Base-by-base conservation (phyloP, 1,139 yeast genomes). In the Pichia sp. region DNA sequence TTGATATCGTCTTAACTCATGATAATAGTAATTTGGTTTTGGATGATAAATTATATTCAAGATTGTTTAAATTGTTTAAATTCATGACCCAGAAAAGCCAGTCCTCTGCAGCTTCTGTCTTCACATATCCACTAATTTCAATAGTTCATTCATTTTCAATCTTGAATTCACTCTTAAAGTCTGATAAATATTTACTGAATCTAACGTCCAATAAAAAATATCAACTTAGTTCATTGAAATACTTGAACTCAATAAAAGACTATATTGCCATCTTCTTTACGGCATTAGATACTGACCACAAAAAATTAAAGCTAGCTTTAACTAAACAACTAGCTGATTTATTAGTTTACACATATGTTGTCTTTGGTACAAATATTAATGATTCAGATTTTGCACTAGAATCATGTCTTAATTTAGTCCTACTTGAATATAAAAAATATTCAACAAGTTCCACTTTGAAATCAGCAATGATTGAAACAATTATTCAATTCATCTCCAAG, bases 321-420 rank as follows among this genome's bases (percentile, higher is more conserved):
- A 53, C 67, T 1, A 64, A 59, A 43, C 59, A 61, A 39, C 30
- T 64, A 9, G 49, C 66, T 0, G 67, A 63, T 47, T 46, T 65
- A 36, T 48, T 65, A 8, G 60, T 61, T 12, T 65, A 59, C 53
- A 57, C 59, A 29, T 59, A 55, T 41, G 55, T 64, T 22, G 61
- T 57, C 15, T 57, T 58, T 45, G 67, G 65, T 27, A 44, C 59
- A 35, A 58, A 57, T 38, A 47, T 52, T 3, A 53, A 52, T 25
- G 59, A 63, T 26, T 46, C 54, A 11, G 58, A 58, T 12, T 45
- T 39, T 24, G 58, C 61, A 2, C 54, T 63, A 32, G 59, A 60
- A 32, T 50, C 47, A 18, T 53, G 59, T 11, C 30, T 64, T 15
- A 51, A 51, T 11, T 38, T 57, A 23, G 11, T 64, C 0, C 42